Conservation (phyloP, 1,139 yeast genomes). For the Saccharomyces pastorianus region DNA sequence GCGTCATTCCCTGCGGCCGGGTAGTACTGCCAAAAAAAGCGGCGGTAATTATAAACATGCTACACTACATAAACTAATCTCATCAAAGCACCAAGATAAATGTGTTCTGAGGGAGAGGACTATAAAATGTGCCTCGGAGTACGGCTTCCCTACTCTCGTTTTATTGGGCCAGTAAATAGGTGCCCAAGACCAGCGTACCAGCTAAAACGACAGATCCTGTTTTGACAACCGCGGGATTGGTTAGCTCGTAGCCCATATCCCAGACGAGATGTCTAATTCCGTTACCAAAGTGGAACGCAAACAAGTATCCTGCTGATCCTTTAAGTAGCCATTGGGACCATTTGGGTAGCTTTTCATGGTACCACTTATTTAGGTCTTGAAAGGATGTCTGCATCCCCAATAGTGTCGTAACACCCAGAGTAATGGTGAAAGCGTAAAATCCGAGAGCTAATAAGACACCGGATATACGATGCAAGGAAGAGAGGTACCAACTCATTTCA, state of each 20-base stretch:
- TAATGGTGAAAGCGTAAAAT: slow-evolving; percentile 68
- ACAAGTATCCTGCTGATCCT: slow-evolving; percentile 69
- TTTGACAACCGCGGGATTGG: slow-evolving; percentile 74
- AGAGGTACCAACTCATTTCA: slow-evolving; percentile 75
- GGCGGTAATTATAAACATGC: too few species aligned
- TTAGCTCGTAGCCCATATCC: slow-evolving; percentile 75
- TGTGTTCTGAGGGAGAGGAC: too few species aligned
- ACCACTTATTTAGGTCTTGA: slow-evolving; percentile 44
- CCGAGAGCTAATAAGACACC: slow-evolving; percentile 77
- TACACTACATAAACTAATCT: too few species aligned
- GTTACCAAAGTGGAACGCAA: slow-evolving; percentile 76
- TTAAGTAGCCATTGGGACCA: slow-evolving; percentile 56
- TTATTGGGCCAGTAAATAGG: slow-evolving; percentile 34
- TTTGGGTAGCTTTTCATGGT: slow-evolving; percentile 51
- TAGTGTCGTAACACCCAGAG: slow-evolving; percentile 64
- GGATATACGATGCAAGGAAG: slow-evolving; percentile 77
- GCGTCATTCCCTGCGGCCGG: too few species aligned
- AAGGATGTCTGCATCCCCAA: slow-evolving; percentile 60
- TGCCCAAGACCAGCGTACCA: slow-evolving; percentile 52
- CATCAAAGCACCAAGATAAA: too few species aligned
- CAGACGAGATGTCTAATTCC: slow-evolving; percentile 90
- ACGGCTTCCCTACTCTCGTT: too few species aligned
- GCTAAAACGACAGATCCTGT: slow-evolving; percentile 80
- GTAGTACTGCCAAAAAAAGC: too few species aligned
- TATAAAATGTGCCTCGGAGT: too few species aligned